A percentile compares a stretch with the other conserved stretches of the same genome.
phyloP scores from a whole-genome alignment of 202 grass and related monocot species.

The Schoenoplectus tabernaemontani region DNA sequence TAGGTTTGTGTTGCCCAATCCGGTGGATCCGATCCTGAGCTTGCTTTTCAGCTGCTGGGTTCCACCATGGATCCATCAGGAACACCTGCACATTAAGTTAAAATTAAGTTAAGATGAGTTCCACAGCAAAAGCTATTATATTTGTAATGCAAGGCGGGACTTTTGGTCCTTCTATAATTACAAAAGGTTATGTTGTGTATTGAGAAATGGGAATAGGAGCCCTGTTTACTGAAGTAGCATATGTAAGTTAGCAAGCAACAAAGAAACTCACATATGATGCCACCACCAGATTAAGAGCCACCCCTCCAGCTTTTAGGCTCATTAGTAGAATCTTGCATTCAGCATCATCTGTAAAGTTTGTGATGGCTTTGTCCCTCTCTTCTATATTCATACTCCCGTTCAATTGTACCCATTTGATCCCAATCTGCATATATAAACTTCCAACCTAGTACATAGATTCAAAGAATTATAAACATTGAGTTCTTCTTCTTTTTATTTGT shows the following conservation, averaged over 20 bases:
- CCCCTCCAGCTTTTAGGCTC: conserved; percentile 90
- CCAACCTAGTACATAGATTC: not conserved
- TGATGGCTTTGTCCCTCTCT: conserved; percentile 70
- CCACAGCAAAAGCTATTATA: not conserved
- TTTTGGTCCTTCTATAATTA: not conserved
- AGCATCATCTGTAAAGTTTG: conserved; percentile 46
- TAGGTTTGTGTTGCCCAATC: conserved; percentile 89
- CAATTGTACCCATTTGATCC: conserved; percentile 72
- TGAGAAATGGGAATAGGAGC: not conserved
- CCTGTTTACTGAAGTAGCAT: not conserved
- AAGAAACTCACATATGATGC: conserved; percentile 64
- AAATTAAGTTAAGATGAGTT: not conserved
- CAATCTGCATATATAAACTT: conserved; percentile 39
- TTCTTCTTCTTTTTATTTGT: not conserved
- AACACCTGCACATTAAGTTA: not conserved
- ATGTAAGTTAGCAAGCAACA: not conserved
- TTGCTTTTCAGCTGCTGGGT: conserved; percentile 42
- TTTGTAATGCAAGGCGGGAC: not conserved
- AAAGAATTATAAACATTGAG: not conserved
- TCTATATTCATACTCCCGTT: conserved; percentile 67
- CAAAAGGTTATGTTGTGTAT: not conserved
- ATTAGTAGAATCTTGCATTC: conserved; percentile 81
- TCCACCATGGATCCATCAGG: not conserved
- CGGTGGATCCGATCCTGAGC: conserved; percentile 87
- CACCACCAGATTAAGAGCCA: conserved; percentile 72